Base-by-base conservation (phyloP, 768 basidiomycete genomes). In the Rhodotorula diobovata region DNA sequence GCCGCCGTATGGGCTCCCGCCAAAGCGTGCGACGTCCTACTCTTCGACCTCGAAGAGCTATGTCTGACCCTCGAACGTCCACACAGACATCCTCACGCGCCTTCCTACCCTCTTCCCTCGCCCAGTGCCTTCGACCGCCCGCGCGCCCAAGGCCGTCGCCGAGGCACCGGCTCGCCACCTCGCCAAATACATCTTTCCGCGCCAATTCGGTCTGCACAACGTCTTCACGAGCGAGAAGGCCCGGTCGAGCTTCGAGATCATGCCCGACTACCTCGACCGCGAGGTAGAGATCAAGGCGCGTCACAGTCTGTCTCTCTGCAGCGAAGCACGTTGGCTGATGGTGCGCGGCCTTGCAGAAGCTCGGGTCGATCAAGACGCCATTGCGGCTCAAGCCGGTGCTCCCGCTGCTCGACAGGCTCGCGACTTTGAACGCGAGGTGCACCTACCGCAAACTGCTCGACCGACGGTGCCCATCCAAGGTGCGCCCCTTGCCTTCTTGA, bases 101-200 rank as follows among this genome's bases (percentile, higher is more conserved):
- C 61, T 75, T 1, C n/a, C 61, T 0, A 0, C 16, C 6, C 51
- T 60, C 12, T 71, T 66, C 59, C 53, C 65, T 2, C 50, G 25
- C 54, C n/a, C 9, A 7, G 10, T 8, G 10, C 53, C 23, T 37
- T 21, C 34, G 58, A 18, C 16, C 43, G 30, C 66, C 3, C 23
- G 14, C 25, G 11, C 28, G 10, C 4, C 39, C 37, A 34, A 60
- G n/a, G 39, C 34, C 30, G 20, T 15, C 30, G 18, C 35, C 2
- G 46, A 66, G 41, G 64, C 70, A 25, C 46, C 70, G 2, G 84
- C 85, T 1, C 84, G 89, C 51, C 87, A 87, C 72, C 80, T 92
- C 2, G 84, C 89, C 45, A 93, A 93, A 81, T 89, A 92, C 76
- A 82, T 98, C 4, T 95, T 98, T 76, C 87, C 93, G 16, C 84